Evolutionary conservation across 192 early-diverging fungal genomes (phyloP), one percentile per base, ranked within the genome.

Genomic region (Backusella mclennaniae): DNA sequence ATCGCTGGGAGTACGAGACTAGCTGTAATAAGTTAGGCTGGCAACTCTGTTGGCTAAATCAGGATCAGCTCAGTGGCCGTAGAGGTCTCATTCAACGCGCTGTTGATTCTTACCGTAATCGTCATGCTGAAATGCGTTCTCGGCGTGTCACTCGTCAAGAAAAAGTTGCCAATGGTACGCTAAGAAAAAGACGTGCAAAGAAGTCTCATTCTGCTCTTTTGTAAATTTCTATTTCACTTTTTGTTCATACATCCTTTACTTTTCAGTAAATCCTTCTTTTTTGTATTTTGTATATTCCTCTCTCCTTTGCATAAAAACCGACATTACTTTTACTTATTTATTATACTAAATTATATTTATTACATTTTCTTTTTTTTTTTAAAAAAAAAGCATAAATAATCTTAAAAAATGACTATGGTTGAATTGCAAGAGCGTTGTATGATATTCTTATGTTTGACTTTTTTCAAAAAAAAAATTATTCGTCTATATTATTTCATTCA

Each of bases 1-100:
- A 94, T 75, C 87, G 94, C 7, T 95, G 91, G 90, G 78, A 85
- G 6, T 95, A 95, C 75, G 94, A 95, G 74, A 93, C 88, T 1
- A 84, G 87, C 46, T 93, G 92, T 77, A 95, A 95, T 73, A 75
- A 70, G 23, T 77, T 93, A 17, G 93, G 93, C 5, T 95, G 94
- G 94, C 84, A 89, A 42, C 84, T 95, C 33, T 85, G 88, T 23
- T 90, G 84, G 74, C 82, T 93, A 9, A 95, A 94, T 75, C 82
- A 82, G 56, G 86, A 89, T 38, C 69, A 84, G 66, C 80, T 93
- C 9, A 77, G 82, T 26, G 91, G 84, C 1, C 80, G 87, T 7
- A 82, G 93, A 15, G 94, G 94, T n/a, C 79, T 95, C 31, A 84
- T 95, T 68, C 94, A 95, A 79, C 85, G 93, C 0, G 92, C 93